Evolutionary conservation across 2,329 filamentous ascomycete genomes (phyloP).

Genomic region (Penicillium concentricum): DNA sequence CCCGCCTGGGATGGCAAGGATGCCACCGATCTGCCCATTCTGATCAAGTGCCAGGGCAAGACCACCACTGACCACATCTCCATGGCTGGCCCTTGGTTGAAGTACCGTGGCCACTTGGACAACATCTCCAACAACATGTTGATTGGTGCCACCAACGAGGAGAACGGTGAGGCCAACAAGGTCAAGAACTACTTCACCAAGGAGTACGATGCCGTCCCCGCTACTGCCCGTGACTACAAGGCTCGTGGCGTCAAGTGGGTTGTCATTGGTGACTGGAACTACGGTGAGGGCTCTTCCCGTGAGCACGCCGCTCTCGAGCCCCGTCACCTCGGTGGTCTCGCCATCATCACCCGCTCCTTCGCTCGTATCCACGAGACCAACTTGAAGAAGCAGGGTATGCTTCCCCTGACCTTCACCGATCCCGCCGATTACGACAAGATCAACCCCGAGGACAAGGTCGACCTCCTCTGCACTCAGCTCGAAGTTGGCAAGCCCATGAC

Average conservation of each 20-base stretch:
- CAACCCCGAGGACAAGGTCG: constrained; percentile 85
- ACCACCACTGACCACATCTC: constrained; percentile 97
- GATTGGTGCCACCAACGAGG: constrained; percentile 92
- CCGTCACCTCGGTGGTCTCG: constrained; percentile 92
- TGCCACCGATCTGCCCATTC: constrained; percentile 75
- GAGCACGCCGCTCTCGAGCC: constrained; percentile 98
- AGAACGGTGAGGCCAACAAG: constrained; percentile 97
- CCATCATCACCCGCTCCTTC: constrained; percentile 93
- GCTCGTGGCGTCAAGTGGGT: constrained; percentile 94
- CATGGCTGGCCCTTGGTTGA: constrained; percentile 93
- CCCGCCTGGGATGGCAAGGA: constrained; percentile 89
- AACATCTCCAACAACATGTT: constrained; percentile 98
- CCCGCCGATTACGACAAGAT: constrained; percentile 98
- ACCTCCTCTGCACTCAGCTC: constrained; percentile 84
- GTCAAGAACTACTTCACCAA: constrained; percentile 85
- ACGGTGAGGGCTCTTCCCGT: constrained; percentile 95
- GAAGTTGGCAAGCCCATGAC: constrained; percentile 91
- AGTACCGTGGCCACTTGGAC: constrained; percentile 98
- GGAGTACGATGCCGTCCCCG: constrained; percentile 83
- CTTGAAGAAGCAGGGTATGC: constrained; percentile 99
- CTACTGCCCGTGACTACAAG: constrained; percentile 97
- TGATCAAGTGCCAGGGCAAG: constrained; percentile 97
- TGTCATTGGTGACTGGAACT: constrained; percentile 99
- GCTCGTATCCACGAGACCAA: constrained; percentile 99
- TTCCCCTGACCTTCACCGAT: constrained; percentile 91